Base-by-base conservation (phyloP, 106 monocot genomes). In the Dioscorea alata region DNA sequence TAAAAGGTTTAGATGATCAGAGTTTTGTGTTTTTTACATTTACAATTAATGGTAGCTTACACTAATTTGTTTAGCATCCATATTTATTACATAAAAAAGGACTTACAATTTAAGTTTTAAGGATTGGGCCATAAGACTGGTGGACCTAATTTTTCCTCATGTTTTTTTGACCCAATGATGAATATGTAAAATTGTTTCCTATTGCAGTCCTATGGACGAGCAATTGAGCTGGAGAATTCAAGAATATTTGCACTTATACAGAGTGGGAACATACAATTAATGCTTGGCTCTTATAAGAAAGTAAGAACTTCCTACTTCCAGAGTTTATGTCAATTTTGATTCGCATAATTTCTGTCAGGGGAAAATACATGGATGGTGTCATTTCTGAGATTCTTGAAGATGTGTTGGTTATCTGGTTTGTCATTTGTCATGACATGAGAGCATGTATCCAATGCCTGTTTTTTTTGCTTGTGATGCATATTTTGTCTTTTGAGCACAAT, bases 181-280 rank as follows among this genome's bases (percentile, higher is more conserved):
- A 19, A 56, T 56, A 56, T 56, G 13, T 18, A 56, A 68, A 18
- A 14, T 32, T 66, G 20, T 58, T 59, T 70, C 51, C 42, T 50
- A 17, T 50, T 32, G 73, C 85, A 97, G 97, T 87, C 97, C 56
- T 97, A 89, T 81, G 92, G 84, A 12, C 84, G 92, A 78, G 92
- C 87, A 25, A 71, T 81, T 81, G 97, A 97, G 58, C 62, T 97
- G 80, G 89, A 86, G 42, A 62, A 71, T 24, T 79, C 75, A 3
- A 89, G 77, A 80, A 71, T 89, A 23, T 89, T 97, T 89, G 70
- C 97, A 22, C 49, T 97, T 48, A 63, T 92, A 67, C 89, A 92
- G 75, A 97, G 92, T 66, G 97, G 97, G 61, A 78, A 85, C 65
- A 92, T 97, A 78, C 92, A 80, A 50, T 50, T 97, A 48, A 82